Conservation (phyloP, 2,329 filamentous ascomycete genomes). For the Metarhizium guizhouense region DNA sequence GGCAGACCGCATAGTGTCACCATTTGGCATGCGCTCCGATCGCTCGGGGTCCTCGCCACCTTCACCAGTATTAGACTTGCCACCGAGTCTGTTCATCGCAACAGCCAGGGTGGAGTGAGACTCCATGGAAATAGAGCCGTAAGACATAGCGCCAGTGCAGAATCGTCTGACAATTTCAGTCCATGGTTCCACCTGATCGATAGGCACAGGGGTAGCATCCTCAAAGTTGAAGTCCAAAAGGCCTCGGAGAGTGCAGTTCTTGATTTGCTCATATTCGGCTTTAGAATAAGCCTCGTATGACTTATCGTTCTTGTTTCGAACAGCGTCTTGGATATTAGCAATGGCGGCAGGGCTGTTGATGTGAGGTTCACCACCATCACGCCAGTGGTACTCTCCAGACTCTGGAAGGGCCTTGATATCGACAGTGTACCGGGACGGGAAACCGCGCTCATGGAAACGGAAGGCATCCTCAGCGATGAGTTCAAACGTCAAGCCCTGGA, state of each 20-base stretch:
- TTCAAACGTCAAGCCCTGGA: slow-evolving; percentile 89
- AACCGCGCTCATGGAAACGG: slow-evolving; percentile 90
- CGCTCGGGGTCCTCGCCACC: slow-evolving; percentile 93
- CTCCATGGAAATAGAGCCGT: slow-evolving; percentile 97
- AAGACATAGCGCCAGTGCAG: slow-evolving; percentile 96
- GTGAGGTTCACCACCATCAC: slow-evolving; percentile 89
- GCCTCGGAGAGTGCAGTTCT: slow-evolving; percentile 88
- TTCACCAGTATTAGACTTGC: slow-evolving; percentile 96
- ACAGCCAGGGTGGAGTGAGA: slow-evolving; percentile 92
- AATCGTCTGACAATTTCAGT: slow-evolving; percentile 95
- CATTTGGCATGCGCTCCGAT: slow-evolving; percentile 76
- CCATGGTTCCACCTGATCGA: slow-evolving; percentile 97
- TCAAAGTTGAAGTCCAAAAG: slow-evolving; percentile 96
- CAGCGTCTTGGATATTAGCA: slow-evolving; percentile 94
- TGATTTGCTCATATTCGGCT: slow-evolving; percentile 92
- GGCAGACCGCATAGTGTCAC: slow-evolving; percentile 92
- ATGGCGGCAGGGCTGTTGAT: slow-evolving; percentile 92
- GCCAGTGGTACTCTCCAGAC: slow-evolving; percentile 97
- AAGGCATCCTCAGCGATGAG: slow-evolving; percentile 90
- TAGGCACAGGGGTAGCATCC: slow-evolving; percentile 72
- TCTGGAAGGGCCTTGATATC: slow-evolving; percentile 75
- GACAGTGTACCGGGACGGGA: slow-evolving; percentile 69
- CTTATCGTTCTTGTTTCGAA: slow-evolving; percentile 95
- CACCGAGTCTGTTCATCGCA: slow-evolving; percentile 92
- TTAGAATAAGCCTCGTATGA: slow-evolving; percentile 95